Evolutionary conservation across 371 early-diverging fungal species (phyloP), one percentile per base, ranked within the genome.

Genomic region (Synchytrium microbalum): DNA sequence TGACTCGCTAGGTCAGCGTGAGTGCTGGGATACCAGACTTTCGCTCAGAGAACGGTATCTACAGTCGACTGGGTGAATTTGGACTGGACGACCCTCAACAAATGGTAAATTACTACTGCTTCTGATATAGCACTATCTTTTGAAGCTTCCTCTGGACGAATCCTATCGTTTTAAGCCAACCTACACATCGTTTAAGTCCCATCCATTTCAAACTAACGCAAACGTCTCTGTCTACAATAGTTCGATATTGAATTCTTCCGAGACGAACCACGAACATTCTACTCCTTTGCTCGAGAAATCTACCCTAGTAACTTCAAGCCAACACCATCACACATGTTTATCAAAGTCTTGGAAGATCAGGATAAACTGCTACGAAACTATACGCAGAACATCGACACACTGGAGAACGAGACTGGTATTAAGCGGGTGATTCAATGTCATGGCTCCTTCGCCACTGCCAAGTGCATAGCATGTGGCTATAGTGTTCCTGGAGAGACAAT

Each of bases 1-100:
- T n/a, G n/a, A n/a, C n/a, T n/a, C n/a, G n/a, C 25, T 28, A 55
- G 56, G 77, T 86, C 14, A 94, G 95, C 26, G 96, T 96, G 0
- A 89, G 93, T 0, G 91, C 93, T 62, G 99, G 99, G 26, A 99
- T 99, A 32, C 98, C 99, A 0, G 99, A 99, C 69, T 99, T 99
- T 65, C 83, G 99, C 53, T 98, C 98, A 10, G 86, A 90, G 53
- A 87, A 86, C 25, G 99, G 99, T n/a, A 90, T 99, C 32, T 99
- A 99, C 64, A 61, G 71, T n/a, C 71, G 77, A 14, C 73, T 85
- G 23, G 72, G 66, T 26, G 78, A 80, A 38, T 78, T 74, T 63
- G 74, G 75, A 2, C 61, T 81, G 13, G 68, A 72, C 27, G 79
- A 78, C 32, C 82, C 82, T 23, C 75, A 76, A 70, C 87, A 91